Evolutionary conservation across 495 filamentous ascomycete genomes (phyloP).

Genomic region (Lasiosphaeriaceae sp.): DNA sequence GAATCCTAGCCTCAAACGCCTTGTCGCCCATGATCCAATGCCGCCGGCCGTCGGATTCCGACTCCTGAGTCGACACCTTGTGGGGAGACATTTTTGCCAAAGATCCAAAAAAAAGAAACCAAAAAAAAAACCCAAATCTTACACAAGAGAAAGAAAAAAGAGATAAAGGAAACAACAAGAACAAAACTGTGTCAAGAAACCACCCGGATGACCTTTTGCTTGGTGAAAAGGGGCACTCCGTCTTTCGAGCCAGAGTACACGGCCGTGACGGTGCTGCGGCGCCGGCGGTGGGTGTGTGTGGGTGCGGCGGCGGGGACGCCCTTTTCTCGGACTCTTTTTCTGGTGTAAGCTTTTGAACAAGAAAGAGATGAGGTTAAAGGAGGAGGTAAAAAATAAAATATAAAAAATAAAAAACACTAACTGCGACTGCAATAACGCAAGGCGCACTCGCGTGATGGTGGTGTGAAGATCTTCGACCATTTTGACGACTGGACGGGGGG

Average conservation of each 20-base stretch:
- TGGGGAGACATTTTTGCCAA: constrained; percentile 24
- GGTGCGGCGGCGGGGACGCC: constrained; percentile 6
- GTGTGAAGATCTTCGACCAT: constrained; percentile 26
- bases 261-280: constrained; percentile 23
- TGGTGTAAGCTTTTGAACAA: not conserved
- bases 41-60: not conserved
- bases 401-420: constrained; percentile 14
- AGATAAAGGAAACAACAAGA: not conserved
- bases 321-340: constrained; percentile 22
- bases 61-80: not conserved
- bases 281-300: constrained; percentile 15
- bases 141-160: not conserved
- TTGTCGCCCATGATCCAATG: constrained; percentile 37
- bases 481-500: not conserved
- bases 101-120: not conserved
- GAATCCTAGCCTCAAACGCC: constrained; percentile 41
- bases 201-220: constrained; percentile 29
- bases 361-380: not conserved
- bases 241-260: constrained; percentile 24
- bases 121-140: not conserved
- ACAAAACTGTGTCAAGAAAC: constrained; percentile 5
- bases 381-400: not conserved
- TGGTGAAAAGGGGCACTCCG: constrained; percentile 26
- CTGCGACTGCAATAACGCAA: constrained; percentile 33
- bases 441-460: constrained; percentile 28